phyloP scores from a whole-genome alignment of 2,329 filamentous ascomycete genomes.

The Colletotrichum caudatum region DNA sequence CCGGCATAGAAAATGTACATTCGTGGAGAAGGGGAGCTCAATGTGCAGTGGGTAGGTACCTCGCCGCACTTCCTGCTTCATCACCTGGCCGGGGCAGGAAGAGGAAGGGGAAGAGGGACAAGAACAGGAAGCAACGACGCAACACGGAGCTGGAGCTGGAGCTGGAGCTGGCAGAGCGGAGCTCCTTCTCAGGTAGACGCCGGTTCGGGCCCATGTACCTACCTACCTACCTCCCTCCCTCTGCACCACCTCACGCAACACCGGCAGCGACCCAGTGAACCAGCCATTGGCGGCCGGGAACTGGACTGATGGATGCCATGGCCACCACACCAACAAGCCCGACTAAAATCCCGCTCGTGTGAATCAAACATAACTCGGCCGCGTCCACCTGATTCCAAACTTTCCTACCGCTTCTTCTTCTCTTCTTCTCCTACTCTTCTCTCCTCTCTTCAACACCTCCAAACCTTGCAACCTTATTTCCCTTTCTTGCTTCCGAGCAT shows the following conservation, averaged over 20 bases:
- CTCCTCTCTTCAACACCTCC: constrained; percentile 6
- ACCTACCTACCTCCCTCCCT: not conserved
- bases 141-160: not conserved
- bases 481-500: not conserved
- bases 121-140: not conserved
- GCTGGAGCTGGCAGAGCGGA: constrained; percentile 20
- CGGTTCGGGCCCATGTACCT: constrained; percentile 17
- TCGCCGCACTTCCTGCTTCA: not conserved
- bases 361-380: constrained; percentile 40
- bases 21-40: not conserved
- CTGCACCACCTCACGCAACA: too few relatives aligned
- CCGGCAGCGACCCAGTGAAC: constrained; percentile 5
- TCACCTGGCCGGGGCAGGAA: not conserved
- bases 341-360: constrained; percentile 41
- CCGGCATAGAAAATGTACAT: not conserved
- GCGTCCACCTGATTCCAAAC: constrained; percentile 27
- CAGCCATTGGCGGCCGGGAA: not conserved
- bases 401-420: constrained; percentile 13
- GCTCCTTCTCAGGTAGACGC: constrained; percentile 18
- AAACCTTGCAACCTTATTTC: not conserved
- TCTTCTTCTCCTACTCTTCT: not conserved
- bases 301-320: constrained; percentile 10
- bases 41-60: not conserved
- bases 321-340: constrained; percentile 21
- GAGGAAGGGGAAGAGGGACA: too few relatives aligned